A percentile compares a stretch with the other conserved stretches of the same genome.
These are phyloP conservation scores for Raphanus sativus DNA, from an alignment of 345 rosid species.

Conservation along the genomic window DNA sequence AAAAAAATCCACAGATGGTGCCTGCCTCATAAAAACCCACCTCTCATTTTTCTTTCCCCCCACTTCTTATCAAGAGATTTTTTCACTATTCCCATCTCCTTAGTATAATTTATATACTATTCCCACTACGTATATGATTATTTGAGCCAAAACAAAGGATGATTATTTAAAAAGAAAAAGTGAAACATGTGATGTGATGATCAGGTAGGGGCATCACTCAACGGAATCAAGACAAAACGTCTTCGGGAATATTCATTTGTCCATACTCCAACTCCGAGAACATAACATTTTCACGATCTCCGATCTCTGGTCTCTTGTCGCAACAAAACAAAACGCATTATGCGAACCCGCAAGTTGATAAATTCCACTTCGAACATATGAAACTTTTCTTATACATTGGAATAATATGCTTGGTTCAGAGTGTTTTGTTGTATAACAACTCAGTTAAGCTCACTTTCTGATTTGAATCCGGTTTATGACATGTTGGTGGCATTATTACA, in stretches of 20 bases:
- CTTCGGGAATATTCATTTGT: constrained; percentile 39
- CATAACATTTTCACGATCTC: constrained; percentile 18
- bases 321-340: constrained; percentile 20
- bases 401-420: neutral
- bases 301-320: constrained; percentile 12
- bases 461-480: neutral
- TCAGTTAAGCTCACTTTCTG: neutral
- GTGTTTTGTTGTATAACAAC: neutral
- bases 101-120: neutral
- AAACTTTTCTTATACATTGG: neutral
- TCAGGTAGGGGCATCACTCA: constrained; percentile 29
- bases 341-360: neutral
- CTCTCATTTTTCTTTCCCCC: constrained; percentile 22
- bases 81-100: constrained; percentile 8
- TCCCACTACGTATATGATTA: constrained; percentile 5
- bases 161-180: neutral
- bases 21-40: constrained; percentile 32
- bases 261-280: constrained; percentile 26
- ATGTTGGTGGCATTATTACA: neutral
- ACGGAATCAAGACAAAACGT: constrained; percentile 25
- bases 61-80: constrained; percentile 16
- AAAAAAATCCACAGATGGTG: constrained; percentile 30
- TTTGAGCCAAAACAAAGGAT: neutral
- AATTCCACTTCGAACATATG: neutral
- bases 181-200: constrained; percentile 36